Evolutionary conservation across 805 yeast genomes (phyloP).

Genomic region (Saccharomycopsis babjevae): DNA sequence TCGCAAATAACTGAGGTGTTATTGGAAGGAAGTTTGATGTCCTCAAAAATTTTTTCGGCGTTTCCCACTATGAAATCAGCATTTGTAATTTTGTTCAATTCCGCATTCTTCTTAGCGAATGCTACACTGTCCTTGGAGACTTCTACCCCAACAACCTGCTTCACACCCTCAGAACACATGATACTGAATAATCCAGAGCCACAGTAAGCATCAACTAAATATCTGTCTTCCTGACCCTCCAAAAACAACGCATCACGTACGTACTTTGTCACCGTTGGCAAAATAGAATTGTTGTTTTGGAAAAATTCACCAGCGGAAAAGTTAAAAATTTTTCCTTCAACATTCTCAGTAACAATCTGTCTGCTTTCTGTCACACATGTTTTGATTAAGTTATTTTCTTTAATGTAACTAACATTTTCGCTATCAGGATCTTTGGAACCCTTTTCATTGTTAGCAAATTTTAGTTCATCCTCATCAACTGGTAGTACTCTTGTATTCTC

Average conservation of each 20-base stretch:
- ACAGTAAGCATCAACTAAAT: constrained; percentile 89
- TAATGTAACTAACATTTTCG: constrained; percentile 28
- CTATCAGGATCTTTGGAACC: constrained; percentile 36
- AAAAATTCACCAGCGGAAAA: constrained; percentile 94
- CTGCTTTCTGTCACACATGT: constrained; percentile 74
- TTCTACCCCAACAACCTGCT: constrained; percentile 85
- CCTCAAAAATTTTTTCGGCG: constrained; percentile 80
- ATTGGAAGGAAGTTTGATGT: constrained; percentile 62
- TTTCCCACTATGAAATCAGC: constrained; percentile 83
- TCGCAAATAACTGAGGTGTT: constrained; percentile 86
- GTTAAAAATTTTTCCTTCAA: constrained; percentile 67
- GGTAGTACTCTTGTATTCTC: constrained; percentile 50
- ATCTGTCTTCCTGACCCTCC: constrained; percentile 40
- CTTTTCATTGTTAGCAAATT: constrained; percentile 24
- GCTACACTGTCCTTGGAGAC: constrained; percentile 83
- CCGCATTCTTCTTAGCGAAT: constrained; percentile 78
- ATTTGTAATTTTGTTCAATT: constrained; percentile 61
- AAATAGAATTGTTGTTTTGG: constrained; percentile 87
- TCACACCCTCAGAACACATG: constrained; percentile 74
- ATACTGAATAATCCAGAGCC: constrained; percentile 92
- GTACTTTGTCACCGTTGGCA: constrained; percentile 73
- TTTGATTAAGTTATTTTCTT: constrained; percentile 34
- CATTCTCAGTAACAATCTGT: constrained; percentile 68
- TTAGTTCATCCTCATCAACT: constrained; percentile 24
- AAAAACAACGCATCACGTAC: constrained; percentile 50